Evolutionary conservation across 2,329 filamentous ascomycete genomes (phyloP), one percentile per base, ranked within the genome.

Genomic region (Aspergillus sp.): DNA sequence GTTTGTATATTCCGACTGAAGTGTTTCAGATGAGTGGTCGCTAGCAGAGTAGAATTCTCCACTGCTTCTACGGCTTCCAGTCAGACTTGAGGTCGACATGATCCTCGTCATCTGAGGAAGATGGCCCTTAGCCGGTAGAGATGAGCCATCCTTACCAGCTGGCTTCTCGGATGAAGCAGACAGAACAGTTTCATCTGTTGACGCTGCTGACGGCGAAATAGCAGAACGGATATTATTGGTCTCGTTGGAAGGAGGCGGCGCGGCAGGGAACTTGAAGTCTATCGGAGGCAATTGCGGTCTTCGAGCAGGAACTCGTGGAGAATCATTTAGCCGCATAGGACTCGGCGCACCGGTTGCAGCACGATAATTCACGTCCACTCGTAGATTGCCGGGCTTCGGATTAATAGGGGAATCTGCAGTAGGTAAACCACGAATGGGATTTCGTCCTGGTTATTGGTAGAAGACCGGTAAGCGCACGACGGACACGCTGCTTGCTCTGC

Each of bases 11-110:
- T 97, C 93, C 0, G 93, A 98, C 7, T 85, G 85, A 42, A 97
- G 65, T 3, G 93, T 98, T 65, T 98, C 93, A 10, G 86, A 88
- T 5, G 93, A 97, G 61, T 95, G 85, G 63, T 97, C 96, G 71
- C 91, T 96, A 64, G 91, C 72, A 1, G 90, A 90, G 66, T 95
- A 97, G 59, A 97, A 94, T 60, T 98, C 93, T 45, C 86, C 86
- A 63, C 93, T 98, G 53, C 88, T 95, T 57, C 93, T 78, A 27
- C 88, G 89, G 29, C 91, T 97, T 45, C 80, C 81, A 50, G 80
- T 79, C 54, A 86, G 74, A 57, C 87, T 94, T 10, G 85, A 83
- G 30, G 85, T 83, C 3, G 89, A 88, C 45, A 94, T 74, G 44
- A 94, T 81, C 43, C 70, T 57, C 74, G 78, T 57, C 82, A 86